phyloP scores from a whole-genome alignment of 306 rosid genomes.

The Pueraria montana region DNA sequence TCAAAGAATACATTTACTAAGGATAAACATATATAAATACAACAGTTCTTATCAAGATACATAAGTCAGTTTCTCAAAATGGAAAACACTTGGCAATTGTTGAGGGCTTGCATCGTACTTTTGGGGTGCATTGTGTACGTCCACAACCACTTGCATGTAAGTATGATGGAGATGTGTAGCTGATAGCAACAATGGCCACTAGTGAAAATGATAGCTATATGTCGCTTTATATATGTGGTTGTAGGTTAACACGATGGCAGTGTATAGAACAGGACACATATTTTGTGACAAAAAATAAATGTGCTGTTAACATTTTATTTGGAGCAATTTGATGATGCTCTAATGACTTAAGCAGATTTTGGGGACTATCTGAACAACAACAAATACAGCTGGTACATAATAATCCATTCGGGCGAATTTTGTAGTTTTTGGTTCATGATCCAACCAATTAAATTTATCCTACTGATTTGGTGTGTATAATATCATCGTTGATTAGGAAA shows the following conservation, averaged over 20 bases:
- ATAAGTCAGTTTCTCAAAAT: not conserved
- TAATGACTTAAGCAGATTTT: no score
- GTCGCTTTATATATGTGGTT: no score
- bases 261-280: no score
- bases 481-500: not conserved
- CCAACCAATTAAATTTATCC: no score
- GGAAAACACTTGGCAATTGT: not conserved
- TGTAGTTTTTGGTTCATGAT: no score
- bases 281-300: no score
- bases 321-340: not conserved
- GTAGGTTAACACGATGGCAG: no score
- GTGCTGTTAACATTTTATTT: no score
- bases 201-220: not conserved
- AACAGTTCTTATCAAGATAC: not conserved
- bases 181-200: not conserved
- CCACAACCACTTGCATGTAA: not conserved
- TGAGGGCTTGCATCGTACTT: not conserved
- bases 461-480: not conserved
- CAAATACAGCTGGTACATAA: no score
- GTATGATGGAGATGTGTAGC: not conserved
- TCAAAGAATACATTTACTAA: not conserved
- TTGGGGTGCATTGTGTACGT: not conserved
- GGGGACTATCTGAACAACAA: no score
- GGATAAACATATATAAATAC: not conserved
- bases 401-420: no score